Evolutionary conservation across 2,329 filamentous ascomycete genomes (phyloP).

Genomic region (Herpomyces periplanetae): DNA sequence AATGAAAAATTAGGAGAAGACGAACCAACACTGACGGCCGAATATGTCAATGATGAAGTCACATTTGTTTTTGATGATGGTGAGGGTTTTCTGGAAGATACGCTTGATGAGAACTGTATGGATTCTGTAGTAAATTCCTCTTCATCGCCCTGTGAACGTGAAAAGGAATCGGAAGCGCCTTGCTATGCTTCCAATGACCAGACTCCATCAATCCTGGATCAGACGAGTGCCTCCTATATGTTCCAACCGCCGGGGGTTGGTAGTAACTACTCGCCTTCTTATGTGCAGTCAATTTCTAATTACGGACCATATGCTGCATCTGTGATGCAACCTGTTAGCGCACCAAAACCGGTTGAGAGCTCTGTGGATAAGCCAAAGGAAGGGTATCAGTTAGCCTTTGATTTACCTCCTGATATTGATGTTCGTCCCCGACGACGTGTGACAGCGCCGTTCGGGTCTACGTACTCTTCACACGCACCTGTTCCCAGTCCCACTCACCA

Average conservation of each 20-base stretch:
- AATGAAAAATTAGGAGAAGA: no score
- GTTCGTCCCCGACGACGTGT: slow-evolving; percentile 20
- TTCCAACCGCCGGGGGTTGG: no score
- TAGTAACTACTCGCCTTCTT: no score
- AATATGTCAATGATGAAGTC: slow-evolving; percentile 15
- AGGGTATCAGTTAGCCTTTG: slow-evolving; percentile 74
- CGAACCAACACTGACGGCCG: no score
- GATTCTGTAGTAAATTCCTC: slow-evolving; percentile 4
- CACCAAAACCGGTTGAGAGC: slow-evolving; percentile 20
- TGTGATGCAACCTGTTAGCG: no score
- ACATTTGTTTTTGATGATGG: slow-evolving; percentile 43
- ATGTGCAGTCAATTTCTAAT: no score
- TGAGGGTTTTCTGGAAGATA: slow-evolving; percentile 44
- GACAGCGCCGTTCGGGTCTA: slow-evolving; percentile 16
- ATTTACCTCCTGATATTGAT: slow-evolving; percentile 57
- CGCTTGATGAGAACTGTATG: slow-evolving; percentile 9
- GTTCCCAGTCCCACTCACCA: slow-evolving; percentile 8
- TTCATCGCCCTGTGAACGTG: no score
- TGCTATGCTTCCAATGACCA: no score
- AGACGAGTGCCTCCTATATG: no score
- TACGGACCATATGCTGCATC: no score
- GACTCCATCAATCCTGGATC: no score
- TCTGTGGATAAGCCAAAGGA: slow-evolving; percentile 67
- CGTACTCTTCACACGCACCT: slow-evolving; percentile 6
- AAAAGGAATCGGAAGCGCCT: no score